phyloP scores from a whole-genome alignment of 2,329 filamentous ascomycete species.

The Pseudogymnoascus sp. region DNA sequence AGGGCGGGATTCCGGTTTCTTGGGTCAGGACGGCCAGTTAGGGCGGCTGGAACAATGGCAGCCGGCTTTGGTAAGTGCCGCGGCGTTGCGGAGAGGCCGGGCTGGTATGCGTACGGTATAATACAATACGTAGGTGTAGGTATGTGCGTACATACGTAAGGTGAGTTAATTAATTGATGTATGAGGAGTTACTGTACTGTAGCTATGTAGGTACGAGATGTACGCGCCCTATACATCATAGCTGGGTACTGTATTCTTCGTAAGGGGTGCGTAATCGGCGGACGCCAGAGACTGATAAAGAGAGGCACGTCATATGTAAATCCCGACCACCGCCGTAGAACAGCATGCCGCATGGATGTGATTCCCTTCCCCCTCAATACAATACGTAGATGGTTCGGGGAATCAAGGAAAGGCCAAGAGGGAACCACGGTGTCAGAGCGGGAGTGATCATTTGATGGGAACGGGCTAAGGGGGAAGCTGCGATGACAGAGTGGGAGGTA shows the following conservation, averaged over 20 bases:
- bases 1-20: background rate
- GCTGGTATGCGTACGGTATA: background rate
- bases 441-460: too few relatives aligned
- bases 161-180: background rate
- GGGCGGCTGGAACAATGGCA: too few relatives aligned
- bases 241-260: background rate
- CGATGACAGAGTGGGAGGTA: background rate
- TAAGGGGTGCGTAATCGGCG: background rate
- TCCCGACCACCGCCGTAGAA: too few relatives aligned
- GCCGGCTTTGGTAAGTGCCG: background rate
- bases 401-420: background rate
- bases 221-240: too few relatives aligned
- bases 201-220: too few relatives aligned
- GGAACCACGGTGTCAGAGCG: background rate
- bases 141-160: background rate
- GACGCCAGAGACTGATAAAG: too few relatives aligned
- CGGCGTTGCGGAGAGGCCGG: background rate
- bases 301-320: background rate
- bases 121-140: too few relatives aligned
- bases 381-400: too few relatives aligned
- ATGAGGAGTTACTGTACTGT: too few relatives aligned
- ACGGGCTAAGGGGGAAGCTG: too few relatives aligned
- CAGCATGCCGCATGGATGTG: background rate
- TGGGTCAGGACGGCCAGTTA: background rate
- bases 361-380: too few relatives aligned